Conservation (phyloP, 108 stramenopile genomes). For the Bacterosira constricta region DNA sequence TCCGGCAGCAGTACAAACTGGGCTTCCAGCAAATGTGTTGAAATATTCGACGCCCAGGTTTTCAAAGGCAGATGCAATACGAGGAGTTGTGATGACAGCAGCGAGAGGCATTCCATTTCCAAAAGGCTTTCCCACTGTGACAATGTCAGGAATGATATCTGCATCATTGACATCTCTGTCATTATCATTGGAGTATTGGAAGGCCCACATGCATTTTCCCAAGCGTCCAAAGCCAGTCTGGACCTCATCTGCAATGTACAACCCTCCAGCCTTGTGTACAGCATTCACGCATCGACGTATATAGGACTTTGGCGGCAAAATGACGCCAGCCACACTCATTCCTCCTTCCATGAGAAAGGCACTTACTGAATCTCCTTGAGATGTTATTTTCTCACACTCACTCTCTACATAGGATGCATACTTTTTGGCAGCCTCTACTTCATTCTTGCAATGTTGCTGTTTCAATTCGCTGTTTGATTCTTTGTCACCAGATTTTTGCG, state of each 20-base stretch:
- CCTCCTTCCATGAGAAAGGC: slow-evolving; percentile 92
- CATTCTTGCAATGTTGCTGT: slow-evolving; percentile 6
- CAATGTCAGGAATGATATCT: slow-evolving; percentile 92
- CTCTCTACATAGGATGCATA: slow-evolving; percentile 73
- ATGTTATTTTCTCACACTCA: slow-evolving; percentile 58
- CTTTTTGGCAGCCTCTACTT: slow-evolving; percentile 48
- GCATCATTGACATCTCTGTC: slow-evolving; percentile 22
- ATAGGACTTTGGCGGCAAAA: slow-evolving; percentile 86
- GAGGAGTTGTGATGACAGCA: slow-evolving; percentile 83
- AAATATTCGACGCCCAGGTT: slow-evolving; percentile 92
- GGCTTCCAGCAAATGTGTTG: slow-evolving; percentile 96
- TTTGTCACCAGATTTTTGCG: background rate
- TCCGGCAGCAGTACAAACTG: slow-evolving; percentile 89
- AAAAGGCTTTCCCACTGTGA: slow-evolving; percentile 96
- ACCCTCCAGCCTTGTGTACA: slow-evolving; percentile 86
- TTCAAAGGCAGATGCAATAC: slow-evolving; percentile 85
- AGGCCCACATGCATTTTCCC: slow-evolving; percentile 91
- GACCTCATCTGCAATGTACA: slow-evolving; percentile 98
- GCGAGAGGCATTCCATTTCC: slow-evolving; percentile 96
- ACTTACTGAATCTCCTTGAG: slow-evolving; percentile 58
- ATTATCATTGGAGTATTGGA: slow-evolving; percentile 68
- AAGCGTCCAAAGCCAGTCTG: slow-evolving; percentile 96
- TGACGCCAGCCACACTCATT: slow-evolving; percentile 90
- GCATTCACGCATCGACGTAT: slow-evolving; percentile 62
- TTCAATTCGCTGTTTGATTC: background rate